Conservation (phyloP, 2,329 filamentous ascomycete genomes). For the Colletotrichum sansevieriae region DNA sequence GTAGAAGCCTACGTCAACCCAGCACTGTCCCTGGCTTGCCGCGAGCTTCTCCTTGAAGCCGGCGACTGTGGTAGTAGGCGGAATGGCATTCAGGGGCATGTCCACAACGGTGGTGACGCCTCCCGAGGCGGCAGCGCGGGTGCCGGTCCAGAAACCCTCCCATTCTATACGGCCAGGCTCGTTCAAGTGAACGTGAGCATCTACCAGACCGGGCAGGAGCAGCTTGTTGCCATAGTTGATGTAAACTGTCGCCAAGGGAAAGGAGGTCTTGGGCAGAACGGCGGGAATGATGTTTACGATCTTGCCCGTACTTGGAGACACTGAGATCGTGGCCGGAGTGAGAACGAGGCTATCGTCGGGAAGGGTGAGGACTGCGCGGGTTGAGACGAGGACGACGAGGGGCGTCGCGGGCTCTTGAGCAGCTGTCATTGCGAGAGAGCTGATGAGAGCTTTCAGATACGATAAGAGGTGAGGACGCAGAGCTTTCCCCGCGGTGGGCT, state of each 20-base stretch:
- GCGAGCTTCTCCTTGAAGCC: slow-evolving; percentile 87
- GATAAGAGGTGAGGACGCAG: slow-evolving; percentile 21
- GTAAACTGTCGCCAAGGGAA: slow-evolving; percentile 80
- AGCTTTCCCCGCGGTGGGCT: slow-evolving; percentile 23
- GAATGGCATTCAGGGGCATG: slow-evolving; percentile 98
- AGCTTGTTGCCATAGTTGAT: slow-evolving; percentile 87
- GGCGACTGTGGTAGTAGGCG: slow-evolving; percentile 89
- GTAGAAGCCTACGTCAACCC: slow-evolving; percentile 99
- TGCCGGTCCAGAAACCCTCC: slow-evolving; percentile 98
- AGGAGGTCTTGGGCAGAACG: slow-evolving; percentile 80
- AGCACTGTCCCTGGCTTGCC: slow-evolving; percentile 89
- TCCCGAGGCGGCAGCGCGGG: slow-evolving; percentile 91
- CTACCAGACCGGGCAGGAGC: slow-evolving; percentile 90
- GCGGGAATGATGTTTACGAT: slow-evolving; percentile 81
- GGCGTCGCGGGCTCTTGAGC: slow-evolving; percentile 49
- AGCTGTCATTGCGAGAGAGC: slow-evolving; percentile 49
- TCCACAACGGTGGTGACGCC: slow-evolving; percentile 97
- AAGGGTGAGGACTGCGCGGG: slow-evolving; percentile 83
- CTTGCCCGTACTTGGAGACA: slow-evolving; percentile 85
- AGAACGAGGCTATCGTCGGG: slow-evolving; percentile 72
- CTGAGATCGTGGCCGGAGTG: slow-evolving; percentile 84
- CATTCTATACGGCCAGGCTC: slow-evolving; percentile 97
- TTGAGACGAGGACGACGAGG: slow-evolving; percentile 84
- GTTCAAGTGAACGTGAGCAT: slow-evolving; percentile 97
- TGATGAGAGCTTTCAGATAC: slow-evolving; percentile 9